Evolutionary conservation across 768 basidiomycete species (phyloP), one percentile per base, ranked within the genome.

Genomic region (Kwoniella dejecticola): DNA sequence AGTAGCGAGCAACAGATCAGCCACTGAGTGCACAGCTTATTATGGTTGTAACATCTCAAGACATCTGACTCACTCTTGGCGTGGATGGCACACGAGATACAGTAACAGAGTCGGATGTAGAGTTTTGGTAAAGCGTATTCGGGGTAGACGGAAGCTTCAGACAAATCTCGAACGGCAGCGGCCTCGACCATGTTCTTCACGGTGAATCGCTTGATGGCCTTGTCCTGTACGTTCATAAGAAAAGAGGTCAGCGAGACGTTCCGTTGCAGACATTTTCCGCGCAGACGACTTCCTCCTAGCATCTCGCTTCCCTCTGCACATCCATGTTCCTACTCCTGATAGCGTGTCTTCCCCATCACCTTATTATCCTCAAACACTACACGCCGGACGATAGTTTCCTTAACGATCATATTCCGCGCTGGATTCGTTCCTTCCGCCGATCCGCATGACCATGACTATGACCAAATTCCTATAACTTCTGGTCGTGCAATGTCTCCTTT

Each of bases 181-280:
- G 90, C 90, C 86, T 98, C 95, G 60, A 99, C 93, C 91, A 98
- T 98, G 87, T 99, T 99, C 82, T 93, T 87, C 77, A 98, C 95
- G 38, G 94, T 96, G 86, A 95, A 95, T 53, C 96, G 86, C 84
- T 96, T 96, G 88, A 98, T 96, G 70, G 95, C 95, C 86, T 98
- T 98, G 85, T 98, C 95, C 85, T 98, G 59, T 31, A 31, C 36
- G 38, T n/a, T n/a, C n/a, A 47, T 3, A 5, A n/a, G 1, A 8
- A 1, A 24, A 0, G 13, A 7, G 15, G 26, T 31, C 30, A 53
- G 36, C 33, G 40, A 24, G 7, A 17, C 2, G 13, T 19, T 19
- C 15, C 21, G 3, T n/a, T n/a, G n/a, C n/a, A n/a, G n/a, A n/a
- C n/a, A n/a, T n/a, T n/a, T n/a, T n/a, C n/a, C n/a, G n/a, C n/a